Evolutionary conservation across 148 eudicot genomes (phyloP), one percentile per base, ranked within the genome.

Genomic region (Camellia japonica): DNA sequence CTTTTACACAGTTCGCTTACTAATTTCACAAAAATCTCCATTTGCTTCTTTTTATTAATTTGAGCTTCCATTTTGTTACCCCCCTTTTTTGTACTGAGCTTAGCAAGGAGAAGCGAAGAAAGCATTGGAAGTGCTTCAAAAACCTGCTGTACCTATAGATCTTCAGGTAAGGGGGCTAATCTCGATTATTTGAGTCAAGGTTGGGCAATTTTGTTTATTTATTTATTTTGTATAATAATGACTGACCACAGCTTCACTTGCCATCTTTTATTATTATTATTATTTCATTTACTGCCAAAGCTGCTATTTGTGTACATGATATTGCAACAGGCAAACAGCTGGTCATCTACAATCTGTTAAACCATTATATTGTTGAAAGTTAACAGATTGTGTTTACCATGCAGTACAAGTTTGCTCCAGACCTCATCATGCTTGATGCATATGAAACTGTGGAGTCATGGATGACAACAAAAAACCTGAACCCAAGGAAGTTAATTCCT

Each of bases 41-140:
- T 38, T 74, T 19, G 44, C 43, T 44, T 58, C 20, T 38, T 41
- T 38, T 41, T 55, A 16, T 20, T 30, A 30, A 30, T 74, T 41
- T 52, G 56, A 30, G 65, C 64, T 74, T 56, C 4, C 13, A 3
- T 68, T 19, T 46, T 44, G 15, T 7, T 69, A 69, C 51, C 18
- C 18, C 20, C 51, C 41, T 67, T 69, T 62, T 49, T 12, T 54
- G 71, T 80, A 66, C 47, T 71, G 55, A 71, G 38, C 76, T 69
- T 81, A 96, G 99, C 99, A 92, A 90, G 99, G 98, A 82, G 99
- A 96, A 87, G 99, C 97, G 66, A 96, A 92, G 90, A 96, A 90
- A 88, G 98, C 98, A 47, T 81, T 96, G 86, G 91, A 91, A 83
- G 97, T 92, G 79, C 93, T 96, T 86, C 95, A 88, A 80, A 96